Evolutionary conservation across 129 eudicot species (phyloP), one percentile per base, ranked within the genome.

Genomic region (Flaveria linearis): DNA sequence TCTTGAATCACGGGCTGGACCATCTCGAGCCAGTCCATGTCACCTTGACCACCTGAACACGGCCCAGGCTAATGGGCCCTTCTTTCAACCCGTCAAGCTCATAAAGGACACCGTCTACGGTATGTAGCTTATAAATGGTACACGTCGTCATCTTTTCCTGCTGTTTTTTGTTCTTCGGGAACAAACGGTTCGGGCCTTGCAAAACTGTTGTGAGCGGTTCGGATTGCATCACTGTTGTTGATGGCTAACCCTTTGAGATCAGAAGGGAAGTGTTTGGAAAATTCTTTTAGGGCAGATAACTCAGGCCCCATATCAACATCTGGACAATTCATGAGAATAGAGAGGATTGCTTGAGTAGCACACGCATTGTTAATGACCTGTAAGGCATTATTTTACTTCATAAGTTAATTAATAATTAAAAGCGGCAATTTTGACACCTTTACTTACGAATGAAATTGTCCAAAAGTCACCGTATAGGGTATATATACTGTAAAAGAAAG

Each of bases 61-160:
- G 78, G 2, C 99, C 99, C 7, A 95, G 88, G 82, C 97, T 95
- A 26, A 91, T 95, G 22, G 97, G 97, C 0, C 96, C 97, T 82
- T 91, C 97, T 76, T 95, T 95, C 74, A 95, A 62, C 46, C 99
- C 99, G 55, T 91, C 99, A n/a, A 91, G 99, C 89, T 95, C 97
- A 63, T 95, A 95, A 10, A 95, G 87, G 52, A 87, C 94, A 9
- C 99, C 99, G 20, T 91, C 99, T 23, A 95, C 89, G 0, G 99
- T 69, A 95, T 81, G 64, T 95, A 95, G 89, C 94, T 91, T 62
- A 95, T 95, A 78, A 95, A 82, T 95, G 99, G 82, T 95, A 95
- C 53, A 95, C 96, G 30, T 95, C 97, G 36, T 95, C 99, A 14
- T 95, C 97, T 83, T 95, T 91, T 41, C 87, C 86, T 0, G 97